Conservation (phyloP, 306 rosid genomes). For the Cicer pinnatifidum region DNA sequence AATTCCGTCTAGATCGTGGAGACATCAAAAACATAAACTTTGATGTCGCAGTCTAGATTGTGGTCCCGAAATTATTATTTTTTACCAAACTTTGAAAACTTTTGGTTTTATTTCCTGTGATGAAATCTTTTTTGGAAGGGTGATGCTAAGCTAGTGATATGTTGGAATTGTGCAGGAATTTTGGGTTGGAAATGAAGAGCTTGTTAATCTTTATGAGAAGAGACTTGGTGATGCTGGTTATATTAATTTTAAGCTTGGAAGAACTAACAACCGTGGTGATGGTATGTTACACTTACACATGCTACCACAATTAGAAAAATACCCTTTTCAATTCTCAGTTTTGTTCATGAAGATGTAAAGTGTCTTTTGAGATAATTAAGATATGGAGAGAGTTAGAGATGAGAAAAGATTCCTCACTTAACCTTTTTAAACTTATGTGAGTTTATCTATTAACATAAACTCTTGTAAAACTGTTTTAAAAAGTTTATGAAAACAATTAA, state of each 20-base stretch:
- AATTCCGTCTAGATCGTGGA: not conserved
- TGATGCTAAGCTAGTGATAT: conserved; percentile 11
- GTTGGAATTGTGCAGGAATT: conserved; percentile 60
- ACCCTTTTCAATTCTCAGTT: not conserved
- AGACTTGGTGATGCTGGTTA: conserved; percentile 80
- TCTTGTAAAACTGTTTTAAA: too few species aligned
- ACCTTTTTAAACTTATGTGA: too few species aligned
- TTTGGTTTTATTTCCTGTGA: not conserved
- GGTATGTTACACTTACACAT: conserved; percentile 61
- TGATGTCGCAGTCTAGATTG: not conserved
- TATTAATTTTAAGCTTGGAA: conserved; percentile 69
- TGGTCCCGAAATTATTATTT: not conserved
- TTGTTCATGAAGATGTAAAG: too few species aligned
- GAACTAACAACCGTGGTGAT: conserved; percentile 94
- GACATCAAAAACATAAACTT: not conserved
- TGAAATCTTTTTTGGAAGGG: conserved; percentile 2
- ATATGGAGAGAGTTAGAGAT: too few species aligned
- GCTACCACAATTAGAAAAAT: too few species aligned
- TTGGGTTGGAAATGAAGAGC: conserved; percentile 81
- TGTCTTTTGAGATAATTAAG: too few species aligned
- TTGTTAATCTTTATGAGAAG: conserved; percentile 74
- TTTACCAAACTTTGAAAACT: not conserved
- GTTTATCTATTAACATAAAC: too few species aligned
- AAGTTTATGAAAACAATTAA: too few species aligned
- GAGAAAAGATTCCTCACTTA: too few species aligned